Evolutionary conservation across 2,329 filamentous ascomycete species (phyloP), one percentile per base, ranked within the genome.

Genomic region (Ophiostoma perfectum): DNA sequence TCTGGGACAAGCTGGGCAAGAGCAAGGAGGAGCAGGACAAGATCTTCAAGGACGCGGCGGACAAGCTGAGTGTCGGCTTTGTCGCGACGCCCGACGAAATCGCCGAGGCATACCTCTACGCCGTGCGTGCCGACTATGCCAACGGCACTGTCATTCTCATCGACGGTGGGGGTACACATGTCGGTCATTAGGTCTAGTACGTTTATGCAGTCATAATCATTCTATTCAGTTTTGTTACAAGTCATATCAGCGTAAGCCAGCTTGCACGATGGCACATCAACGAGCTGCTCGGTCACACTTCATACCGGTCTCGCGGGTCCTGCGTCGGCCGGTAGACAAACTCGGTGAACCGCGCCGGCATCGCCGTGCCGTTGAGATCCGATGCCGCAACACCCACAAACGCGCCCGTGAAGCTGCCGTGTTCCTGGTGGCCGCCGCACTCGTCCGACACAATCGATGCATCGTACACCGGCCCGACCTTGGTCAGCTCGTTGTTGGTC

Each of bases 371-470:
- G 68, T 86, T 86, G 58, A 85, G 67, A 74, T 86, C 84, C 3
- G 83, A 86, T 55, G 81, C 83, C 0, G 84, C 84, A 71, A 86
- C 76, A 0, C 84, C 84, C 0, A 86, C 81, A 77, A 86, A 86
- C 0, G 86, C 84, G 0, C 86, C 86, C 0, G 86, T 88, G 71
- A 88, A 89, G 74, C 86, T 88, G 1, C 86, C 86, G 71, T 88
- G 84, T 2, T 78, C 81, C 70, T 83, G 81, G 70, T 88, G 85
- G 0, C 86, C 86, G 9, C 86, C 86, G 69, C 86, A 88, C 76
- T 89, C 86, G 72, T 89, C 86, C 11, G 81, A 85, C 7, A 88
- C 70, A 14, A 88, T 83, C 6, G 83, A 84, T 0, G 86, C 86
- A 72, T 88, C 84, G 62, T 83, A 82, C 1, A 85, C 81, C 0